Percentiles rank a stretch among this genome's conserved stretches.
phyloP scores from a whole-genome alignment of 768 basidiomycete species.

The Termitomyces sp. region DNA sequence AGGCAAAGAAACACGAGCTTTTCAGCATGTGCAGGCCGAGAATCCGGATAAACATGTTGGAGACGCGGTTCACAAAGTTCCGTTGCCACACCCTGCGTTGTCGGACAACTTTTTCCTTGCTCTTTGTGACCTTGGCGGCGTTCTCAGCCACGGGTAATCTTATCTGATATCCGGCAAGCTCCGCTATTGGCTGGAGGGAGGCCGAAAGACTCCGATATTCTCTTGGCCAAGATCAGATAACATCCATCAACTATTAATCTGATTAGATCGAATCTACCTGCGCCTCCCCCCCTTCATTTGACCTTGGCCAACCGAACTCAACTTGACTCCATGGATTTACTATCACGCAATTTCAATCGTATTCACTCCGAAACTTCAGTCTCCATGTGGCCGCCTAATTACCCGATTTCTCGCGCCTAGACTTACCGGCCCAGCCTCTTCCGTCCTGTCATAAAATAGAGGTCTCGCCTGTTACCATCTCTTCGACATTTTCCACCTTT shows the following conservation, averaged over 20 bases:
- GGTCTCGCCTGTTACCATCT: neutral
- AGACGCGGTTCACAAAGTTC: neutral
- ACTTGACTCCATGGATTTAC: neutral
- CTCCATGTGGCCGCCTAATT: neutral
- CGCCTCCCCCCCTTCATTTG: too few species aligned
- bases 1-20: constrained; percentile 2
- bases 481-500: neutral
- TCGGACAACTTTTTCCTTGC: neutral
- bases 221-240: constrained; percentile 26
- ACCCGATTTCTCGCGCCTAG: neutral
- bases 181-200: constrained; percentile 18
- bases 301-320: too few species aligned
- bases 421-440: neutral
- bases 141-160: constrained; percentile 26
- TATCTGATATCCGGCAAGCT: constrained; percentile 29
- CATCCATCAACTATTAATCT: constrained; percentile 15
- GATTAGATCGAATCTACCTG: constrained; percentile 19
- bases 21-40: neutral
- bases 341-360: constrained; percentile 8
- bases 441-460: neutral
- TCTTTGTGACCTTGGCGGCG: constrained; percentile 13
- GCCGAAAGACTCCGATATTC: neutral
- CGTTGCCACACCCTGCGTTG: neutral
- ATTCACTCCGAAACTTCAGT: neutral
- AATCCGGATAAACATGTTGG: neutral